Percentiles rank a stretch among this genome's conserved stretches.
phyloP scores from a whole-genome alignment of 208 protist species.

The Crithidia acanthocephali region DNA sequence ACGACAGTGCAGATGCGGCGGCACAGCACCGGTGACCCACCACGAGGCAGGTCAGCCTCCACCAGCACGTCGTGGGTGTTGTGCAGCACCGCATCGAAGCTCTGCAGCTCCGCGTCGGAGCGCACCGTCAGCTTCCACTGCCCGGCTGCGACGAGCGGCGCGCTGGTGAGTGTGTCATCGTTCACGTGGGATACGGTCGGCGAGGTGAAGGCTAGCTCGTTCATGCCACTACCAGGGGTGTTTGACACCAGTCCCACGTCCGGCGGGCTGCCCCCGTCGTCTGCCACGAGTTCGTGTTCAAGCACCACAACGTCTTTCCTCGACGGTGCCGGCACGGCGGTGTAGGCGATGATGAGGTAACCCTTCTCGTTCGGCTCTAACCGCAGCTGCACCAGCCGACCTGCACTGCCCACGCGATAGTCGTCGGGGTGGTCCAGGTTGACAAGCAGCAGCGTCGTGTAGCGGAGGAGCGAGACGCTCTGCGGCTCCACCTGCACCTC shows the following conservation, averaged over 20 bases:
- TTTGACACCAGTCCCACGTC: neutral
- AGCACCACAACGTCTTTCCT: neutral
- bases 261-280: neutral
- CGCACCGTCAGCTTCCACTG: constrained; percentile 69
- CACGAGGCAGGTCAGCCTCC: constrained; percentile 52
- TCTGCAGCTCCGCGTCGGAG: constrained; percentile 53
- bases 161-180: neutral
- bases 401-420: constrained; percentile 41
- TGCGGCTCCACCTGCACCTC: neutral
- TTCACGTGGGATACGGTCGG: neutral
- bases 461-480: constrained; percentile 46
- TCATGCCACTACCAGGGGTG: neutral
- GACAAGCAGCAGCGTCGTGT: constrained; percentile 57
- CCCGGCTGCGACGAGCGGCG: constrained; percentile 39
- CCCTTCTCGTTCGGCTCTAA: constrained; percentile 78
- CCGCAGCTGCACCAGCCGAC: constrained; percentile 51
- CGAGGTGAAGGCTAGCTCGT: neutral
- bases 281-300: neutral
- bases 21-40: constrained; percentile 63
- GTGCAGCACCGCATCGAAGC: constrained; percentile 55
- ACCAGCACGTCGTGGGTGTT: constrained; percentile 43
- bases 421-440: constrained; percentile 64
- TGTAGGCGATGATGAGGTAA: constrained; percentile 82
- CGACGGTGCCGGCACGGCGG: constrained; percentile 29
- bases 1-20: constrained; percentile 55